These are phyloP conservation scores for Blastobotrys apis DNA, from an alignment of 1,139 yeast species.

Conservation along the genomic window DNA sequence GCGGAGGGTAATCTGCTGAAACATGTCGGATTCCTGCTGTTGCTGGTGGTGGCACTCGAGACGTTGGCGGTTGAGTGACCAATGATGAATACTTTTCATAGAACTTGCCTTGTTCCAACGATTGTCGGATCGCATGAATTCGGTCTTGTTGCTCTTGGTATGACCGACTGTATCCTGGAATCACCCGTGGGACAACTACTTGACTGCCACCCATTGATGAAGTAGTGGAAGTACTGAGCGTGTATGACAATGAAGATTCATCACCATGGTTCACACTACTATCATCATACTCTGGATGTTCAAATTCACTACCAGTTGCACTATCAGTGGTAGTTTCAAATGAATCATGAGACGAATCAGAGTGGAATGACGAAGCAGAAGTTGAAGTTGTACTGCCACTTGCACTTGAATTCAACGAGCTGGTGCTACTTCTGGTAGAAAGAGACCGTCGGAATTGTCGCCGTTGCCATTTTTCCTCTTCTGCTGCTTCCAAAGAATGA, in stretches of 20 bases:
- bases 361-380: conserved; percentile 8
- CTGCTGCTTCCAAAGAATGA: conserved; percentile 24
- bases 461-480: conserved; percentile 24
- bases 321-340: background rate
- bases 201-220: background rate
- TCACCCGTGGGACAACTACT: background rate
- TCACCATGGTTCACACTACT: conserved; percentile 8
- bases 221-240: conserved; percentile 1
- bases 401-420: conserved; percentile 10
- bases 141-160: conserved; percentile 8
- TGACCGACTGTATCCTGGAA: background rate
- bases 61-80: conserved; percentile 3
- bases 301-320: too few relatives aligned
- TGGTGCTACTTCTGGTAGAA: background rate
- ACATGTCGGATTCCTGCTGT: background rate
- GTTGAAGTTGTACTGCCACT: conserved; percentile 12
- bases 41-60: background rate
- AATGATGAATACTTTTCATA: conserved; percentile 18
- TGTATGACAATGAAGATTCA: conserved; percentile 4
- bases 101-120: conserved; percentile 18
- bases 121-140: conserved; percentile 17
- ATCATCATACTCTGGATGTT: background rate
- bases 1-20: background rate
- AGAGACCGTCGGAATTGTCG: conserved; percentile 3
- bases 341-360: background rate